Evolutionary conservation across 148 eudicot genomes (phyloP).

Genomic region (Cornus kousa): DNA sequence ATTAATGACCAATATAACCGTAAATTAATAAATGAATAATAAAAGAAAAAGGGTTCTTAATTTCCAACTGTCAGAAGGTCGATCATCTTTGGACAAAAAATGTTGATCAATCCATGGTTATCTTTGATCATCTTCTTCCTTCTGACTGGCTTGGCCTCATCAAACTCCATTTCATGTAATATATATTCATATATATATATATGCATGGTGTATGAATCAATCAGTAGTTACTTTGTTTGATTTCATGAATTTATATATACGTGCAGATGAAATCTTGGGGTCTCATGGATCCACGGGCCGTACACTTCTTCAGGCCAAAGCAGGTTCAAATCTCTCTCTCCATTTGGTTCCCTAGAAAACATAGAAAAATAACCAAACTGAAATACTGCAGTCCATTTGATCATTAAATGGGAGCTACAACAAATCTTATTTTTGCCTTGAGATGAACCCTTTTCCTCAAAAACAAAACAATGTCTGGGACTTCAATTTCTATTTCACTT

Average conservation of each 20-base stretch:
- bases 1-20: not conserved
- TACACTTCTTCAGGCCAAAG: constrained; percentile 59
- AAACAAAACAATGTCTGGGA: too few relatives aligned
- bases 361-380: not conserved
- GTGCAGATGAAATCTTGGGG: constrained; percentile 47
- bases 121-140: constrained; percentile 49
- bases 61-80: not conserved
- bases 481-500: too few relatives aligned
- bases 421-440: too few relatives aligned
- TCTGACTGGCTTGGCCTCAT: constrained; percentile 43
- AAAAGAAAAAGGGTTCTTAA: not conserved
- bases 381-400: not conserved
- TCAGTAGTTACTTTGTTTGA: not conserved
- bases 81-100: constrained; percentile 20
- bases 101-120: constrained; percentile 37
- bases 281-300: constrained; percentile 50
- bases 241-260: constrained; percentile 9
- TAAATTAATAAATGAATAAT: not conserved
- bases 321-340: constrained; percentile 17
- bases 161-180: constrained; percentile 49
- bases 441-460: not conserved
- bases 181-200: not conserved
- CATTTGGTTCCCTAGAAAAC: constrained; percentile 4
- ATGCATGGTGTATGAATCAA: not conserved
- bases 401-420: not conserved